A percentile compares a stretch with the other conserved stretches of the same genome.
Evolutionary conservation across 176 grass and related monocot species (phyloP).

Genomic region (Raddia guianensis): DNA sequence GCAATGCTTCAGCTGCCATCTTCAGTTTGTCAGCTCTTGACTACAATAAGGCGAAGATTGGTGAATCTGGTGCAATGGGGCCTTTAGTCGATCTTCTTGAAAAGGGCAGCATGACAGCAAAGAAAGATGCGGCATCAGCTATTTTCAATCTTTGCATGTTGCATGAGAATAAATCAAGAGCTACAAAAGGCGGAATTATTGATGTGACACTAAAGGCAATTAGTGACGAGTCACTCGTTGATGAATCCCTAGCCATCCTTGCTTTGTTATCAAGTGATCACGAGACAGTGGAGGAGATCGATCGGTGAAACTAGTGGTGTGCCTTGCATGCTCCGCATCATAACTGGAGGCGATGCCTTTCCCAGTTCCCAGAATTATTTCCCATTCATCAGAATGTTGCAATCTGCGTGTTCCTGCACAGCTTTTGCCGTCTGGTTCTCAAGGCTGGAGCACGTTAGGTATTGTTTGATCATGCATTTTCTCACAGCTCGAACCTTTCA

Average conservation of each 20-base stretch:
- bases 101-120: conserved; percentile 58
- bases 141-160: conserved; percentile 80
- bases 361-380: background rate
- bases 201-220: conserved; percentile 61
- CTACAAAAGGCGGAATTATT: conserved; percentile 54
- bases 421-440: conserved; percentile 1
- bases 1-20: conserved; percentile 74
- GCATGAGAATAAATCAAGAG: conserved; percentile 68
- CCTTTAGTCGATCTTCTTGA: conserved; percentile 75
- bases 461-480: background rate
- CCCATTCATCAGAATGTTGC: background rate
- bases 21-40: conserved; percentile 84
- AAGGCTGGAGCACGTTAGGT: background rate
- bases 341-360: conserved; percentile 1
- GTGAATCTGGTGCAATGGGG: conserved; percentile 54
- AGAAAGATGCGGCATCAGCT: conserved; percentile 73
- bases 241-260: conserved; percentile 69
- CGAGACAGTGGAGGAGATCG: conserved; percentile 71
- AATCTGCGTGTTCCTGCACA: background rate
- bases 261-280: conserved; percentile 57
- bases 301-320: conserved; percentile 52
- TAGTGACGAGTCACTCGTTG: conserved; percentile 43
- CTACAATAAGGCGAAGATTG: conserved; percentile 69
- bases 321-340: conserved; percentile 54
- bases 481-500: background rate